phyloP scores from a whole-genome alignment of 2,329 filamentous ascomycete species.

The Botrytis fragariae region DNA sequence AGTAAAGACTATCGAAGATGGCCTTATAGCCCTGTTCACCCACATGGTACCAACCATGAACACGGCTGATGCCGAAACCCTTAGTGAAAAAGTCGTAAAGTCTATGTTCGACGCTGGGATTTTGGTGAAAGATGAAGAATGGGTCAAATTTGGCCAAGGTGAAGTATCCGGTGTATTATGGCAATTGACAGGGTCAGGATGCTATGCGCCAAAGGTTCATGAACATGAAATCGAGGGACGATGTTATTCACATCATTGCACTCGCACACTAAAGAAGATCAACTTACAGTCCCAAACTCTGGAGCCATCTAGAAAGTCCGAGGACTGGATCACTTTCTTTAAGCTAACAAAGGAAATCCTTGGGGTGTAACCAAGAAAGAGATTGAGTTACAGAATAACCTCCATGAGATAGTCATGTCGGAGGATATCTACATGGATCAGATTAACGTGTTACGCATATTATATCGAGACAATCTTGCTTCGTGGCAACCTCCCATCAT shows the following conservation, averaged over 20 bases:
- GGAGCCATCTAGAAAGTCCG: slow-evolving; percentile 62
- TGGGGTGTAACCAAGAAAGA: slow-evolving; percentile 78
- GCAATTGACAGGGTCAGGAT: slow-evolving; percentile 87
- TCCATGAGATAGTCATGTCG: slow-evolving; percentile 92
- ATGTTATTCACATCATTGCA: slow-evolving; percentile 93
- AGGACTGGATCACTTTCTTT: slow-evolving; percentile 91
- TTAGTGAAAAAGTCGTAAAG: slow-evolving; percentile 73
- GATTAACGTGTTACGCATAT: slow-evolving; percentile 76
- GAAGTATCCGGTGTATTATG: slow-evolving; percentile 86
- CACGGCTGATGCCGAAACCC: slow-evolving; percentile 87
- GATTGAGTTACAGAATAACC: slow-evolving; percentile 84
- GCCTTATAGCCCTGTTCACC: slow-evolving; percentile 83
- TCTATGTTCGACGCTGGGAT: slow-evolving; percentile 78
- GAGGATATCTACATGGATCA: slow-evolving; percentile 91
- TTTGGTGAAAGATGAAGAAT: slow-evolving; percentile 87
- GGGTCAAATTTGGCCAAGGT: slow-evolving; percentile 86
- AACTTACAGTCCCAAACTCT: slow-evolving; percentile 74
- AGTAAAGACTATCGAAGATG: slow-evolving; percentile 80
- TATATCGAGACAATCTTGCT: slow-evolving; percentile 81
- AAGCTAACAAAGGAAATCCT: slow-evolving; percentile 74
- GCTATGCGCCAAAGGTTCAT: slow-evolving; percentile 85
- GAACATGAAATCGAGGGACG: slow-evolving; percentile 61
- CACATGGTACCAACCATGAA: slow-evolving; percentile 98
- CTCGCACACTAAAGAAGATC: slow-evolving; percentile 90
- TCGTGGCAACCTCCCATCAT: slow-evolving; percentile 77